These are phyloP conservation scores for Balamuthia mandrillaris DNA, from an alignment of 208 protist species.

Conservation along the genomic window DNA sequence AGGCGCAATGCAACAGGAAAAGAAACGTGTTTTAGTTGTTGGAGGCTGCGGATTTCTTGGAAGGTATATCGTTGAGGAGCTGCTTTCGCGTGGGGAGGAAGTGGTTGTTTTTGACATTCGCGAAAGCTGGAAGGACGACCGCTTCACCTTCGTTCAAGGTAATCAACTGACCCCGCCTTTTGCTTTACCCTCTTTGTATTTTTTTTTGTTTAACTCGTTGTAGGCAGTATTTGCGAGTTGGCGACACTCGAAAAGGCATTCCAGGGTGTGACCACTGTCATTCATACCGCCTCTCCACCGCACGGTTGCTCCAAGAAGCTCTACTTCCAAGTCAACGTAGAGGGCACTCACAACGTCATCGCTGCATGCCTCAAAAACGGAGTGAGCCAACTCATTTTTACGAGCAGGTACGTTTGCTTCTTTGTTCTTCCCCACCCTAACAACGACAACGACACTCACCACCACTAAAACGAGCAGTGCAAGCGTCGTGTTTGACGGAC, in stretches of 20 bases:
- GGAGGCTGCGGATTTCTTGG: not conserved
- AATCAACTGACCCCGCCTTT: not conserved
- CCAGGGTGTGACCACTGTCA: slow-evolving; percentile 16
- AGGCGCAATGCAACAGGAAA: no score
- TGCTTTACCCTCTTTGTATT: not conserved
- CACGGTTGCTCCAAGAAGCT: slow-evolving; percentile 18
- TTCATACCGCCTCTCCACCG: slow-evolving; percentile 35
- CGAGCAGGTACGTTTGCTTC: no score
- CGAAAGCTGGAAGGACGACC: not conserved
- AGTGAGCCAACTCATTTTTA: slow-evolving; percentile 28
- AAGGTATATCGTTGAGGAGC: slow-evolving; percentile 20
- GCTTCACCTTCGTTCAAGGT: slow-evolving; percentile 19
- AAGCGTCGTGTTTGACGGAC: slow-evolving; percentile 15
- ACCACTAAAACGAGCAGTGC: no score
- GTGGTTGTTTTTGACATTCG: slow-evolving; percentile 10
- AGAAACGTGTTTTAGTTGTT: no score
- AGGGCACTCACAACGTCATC: slow-evolving; percentile 21
- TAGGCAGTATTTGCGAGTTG: slow-evolving; percentile 24
- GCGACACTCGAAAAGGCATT: slow-evolving; percentile 10
- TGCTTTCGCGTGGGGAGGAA: slow-evolving; percentile 4
- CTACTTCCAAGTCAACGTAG: slow-evolving; percentile 30
- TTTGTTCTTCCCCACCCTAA: no score
- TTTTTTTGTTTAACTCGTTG: not conserved
- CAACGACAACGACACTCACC: no score
- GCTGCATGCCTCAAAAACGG: slow-evolving; percentile 21